These are phyloP conservation scores for Pouteria glomerata DNA, from an alignment of 148 eudicot genomes.

Conservation along the genomic window DNA sequence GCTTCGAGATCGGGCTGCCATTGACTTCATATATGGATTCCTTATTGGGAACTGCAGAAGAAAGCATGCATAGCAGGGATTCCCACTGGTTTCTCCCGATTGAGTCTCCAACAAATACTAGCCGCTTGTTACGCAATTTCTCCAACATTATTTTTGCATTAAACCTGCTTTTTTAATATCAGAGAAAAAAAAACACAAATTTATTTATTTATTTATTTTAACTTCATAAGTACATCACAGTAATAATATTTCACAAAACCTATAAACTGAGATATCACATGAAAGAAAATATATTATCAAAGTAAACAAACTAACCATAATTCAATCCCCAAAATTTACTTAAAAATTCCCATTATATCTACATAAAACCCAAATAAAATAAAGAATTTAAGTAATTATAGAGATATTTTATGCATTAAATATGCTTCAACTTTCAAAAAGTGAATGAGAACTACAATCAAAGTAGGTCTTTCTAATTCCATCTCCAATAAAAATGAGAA, in stretches of 20 bases:
- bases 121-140: constrained; percentile 67
- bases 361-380: background rate
- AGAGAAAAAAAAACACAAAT: background rate
- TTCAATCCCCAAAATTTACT: background rate
- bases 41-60: constrained; percentile 57
- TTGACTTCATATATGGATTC: constrained; percentile 72
- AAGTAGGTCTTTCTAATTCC: background rate
- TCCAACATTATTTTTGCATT: constrained; percentile 67
- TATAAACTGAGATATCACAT: background rate
- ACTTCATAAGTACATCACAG: background rate
- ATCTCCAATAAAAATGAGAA: background rate
- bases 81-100: constrained; percentile 99
- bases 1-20: constrained; percentile 91
- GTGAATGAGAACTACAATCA: background rate
- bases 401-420: background rate
- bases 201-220: background rate
- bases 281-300: background rate
- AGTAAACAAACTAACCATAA: background rate
- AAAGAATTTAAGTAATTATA: background rate
- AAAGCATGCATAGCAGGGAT: constrained; percentile 89
- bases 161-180: constrained; percentile 50
- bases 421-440: background rate
- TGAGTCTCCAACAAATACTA: constrained; percentile 88
- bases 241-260: background rate
- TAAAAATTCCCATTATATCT: background rate